These are phyloP conservation scores for Fusarium vanettenii DNA, from an alignment of 2,329 filamentous ascomycete genomes.

Conservation along the genomic window DNA sequence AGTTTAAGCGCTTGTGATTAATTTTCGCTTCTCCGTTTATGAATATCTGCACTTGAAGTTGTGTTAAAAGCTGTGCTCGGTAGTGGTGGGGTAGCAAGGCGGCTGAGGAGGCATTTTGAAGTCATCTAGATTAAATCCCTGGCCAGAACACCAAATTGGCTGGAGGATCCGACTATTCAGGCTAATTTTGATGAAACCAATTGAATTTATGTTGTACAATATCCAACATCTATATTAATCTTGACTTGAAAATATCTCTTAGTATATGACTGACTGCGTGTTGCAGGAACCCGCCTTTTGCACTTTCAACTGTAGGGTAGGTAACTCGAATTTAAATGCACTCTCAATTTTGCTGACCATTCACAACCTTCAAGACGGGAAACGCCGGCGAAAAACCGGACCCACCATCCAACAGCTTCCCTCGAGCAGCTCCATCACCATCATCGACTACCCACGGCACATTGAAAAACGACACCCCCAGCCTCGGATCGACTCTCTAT, in stretches of 20 bases:
- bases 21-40: not conserved
- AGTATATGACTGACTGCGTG: not conserved
- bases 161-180: not conserved
- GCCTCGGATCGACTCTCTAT: slow-evolving; percentile 21
- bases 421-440: slow-evolving; percentile 42
- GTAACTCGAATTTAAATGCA: not conserved
- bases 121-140: not conserved
- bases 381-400: slow-evolving; percentile 40
- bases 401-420: slow-evolving; percentile 44
- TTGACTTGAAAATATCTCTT: too few relatives aligned
- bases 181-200: not conserved
- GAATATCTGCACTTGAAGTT: too few relatives aligned
- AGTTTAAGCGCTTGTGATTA: not conserved
- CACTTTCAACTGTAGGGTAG: not conserved
- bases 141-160: not conserved
- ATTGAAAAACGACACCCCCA: slow-evolving; percentile 10
- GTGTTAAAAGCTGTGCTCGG: not conserved
- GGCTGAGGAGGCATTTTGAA: not conserved
- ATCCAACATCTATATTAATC: not conserved
- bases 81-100: too few relatives aligned
- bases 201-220: too few relatives aligned
- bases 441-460: slow-evolving; percentile 35
- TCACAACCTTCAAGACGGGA: slow-evolving; percentile 22
- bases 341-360: slow-evolving; percentile 7
- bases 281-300: not conserved